Evolutionary conservation across 2,329 filamentous ascomycete species (phyloP), one percentile per base, ranked within the genome.

Genomic region (Stagonosporopsis chrysanthemi): DNA sequence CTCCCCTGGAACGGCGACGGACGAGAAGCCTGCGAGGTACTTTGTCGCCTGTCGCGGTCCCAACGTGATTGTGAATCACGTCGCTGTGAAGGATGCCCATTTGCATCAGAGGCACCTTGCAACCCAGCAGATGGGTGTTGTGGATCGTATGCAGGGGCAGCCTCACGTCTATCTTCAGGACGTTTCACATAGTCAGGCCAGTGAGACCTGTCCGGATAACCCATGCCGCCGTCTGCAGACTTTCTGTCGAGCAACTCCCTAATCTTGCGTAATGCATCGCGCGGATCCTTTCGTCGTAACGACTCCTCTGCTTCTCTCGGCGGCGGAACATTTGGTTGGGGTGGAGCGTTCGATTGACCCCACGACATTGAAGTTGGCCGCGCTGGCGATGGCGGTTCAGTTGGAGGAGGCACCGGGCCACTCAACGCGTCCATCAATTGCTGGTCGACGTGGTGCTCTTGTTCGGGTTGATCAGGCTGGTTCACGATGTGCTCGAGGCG

Each of bases 41-140:
- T 74, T 36, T 62, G 48, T 11, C 68, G 69, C 43, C 70, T 70
- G 15, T 67, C 66, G 19, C 61, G 67, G 23, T 73, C 67, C 68
- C 66, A 72, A 4, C 63, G 65, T 15, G 65, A 58, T 45, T 61
- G 29, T 24, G 71, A 72, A 22, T 35, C 63, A 35, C 67, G 71
- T 31, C 67, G 70, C 42, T 62, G 56, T 6, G 58, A 52, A 31
- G 52, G 45, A 24, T 63, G 57, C 31, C 56, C 61, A 28, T 52
- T 54, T 35, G 60, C 56, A 42, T 69, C 62, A 22, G 72, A 65
- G 5, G 57, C 57, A 57, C 56, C 58, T 41, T 70, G 67, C 11
- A 66, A 57, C 24, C 67, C 62, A 19, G 62, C 62, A 7, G 70
- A 70, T 6, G 67, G 62, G 11, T 65, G 64, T 6, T 63, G 63